Conservation (phyloP, 108 stramenopile species). For the Cyclotella choctawhatcheeana region DNA sequence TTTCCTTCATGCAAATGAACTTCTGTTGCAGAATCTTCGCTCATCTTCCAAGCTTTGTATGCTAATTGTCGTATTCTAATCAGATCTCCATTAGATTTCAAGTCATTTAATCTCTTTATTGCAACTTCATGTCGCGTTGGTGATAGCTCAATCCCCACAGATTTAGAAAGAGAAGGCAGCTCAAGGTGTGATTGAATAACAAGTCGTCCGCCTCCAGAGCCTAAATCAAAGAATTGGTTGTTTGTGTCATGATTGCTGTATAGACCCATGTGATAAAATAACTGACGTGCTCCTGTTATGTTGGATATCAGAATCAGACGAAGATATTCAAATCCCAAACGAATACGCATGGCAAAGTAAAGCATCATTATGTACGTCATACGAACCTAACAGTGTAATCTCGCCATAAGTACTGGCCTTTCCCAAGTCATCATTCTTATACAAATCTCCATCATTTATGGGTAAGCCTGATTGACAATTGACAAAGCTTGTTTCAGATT, state of each 20-base stretch:
- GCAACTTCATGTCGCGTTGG: conserved; percentile 60
- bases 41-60: conserved; percentile 18
- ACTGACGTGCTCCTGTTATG: conserved; percentile 53
- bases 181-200: conserved; percentile 66
- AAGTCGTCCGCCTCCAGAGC: conserved; percentile 68
- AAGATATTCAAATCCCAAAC: too few relatives aligned
- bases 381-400: conserved; percentile 51
- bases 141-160: conserved; percentile 65
- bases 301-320: too few relatives aligned
- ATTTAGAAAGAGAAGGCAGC: conserved; percentile 35
- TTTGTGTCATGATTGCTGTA: conserved; percentile 14
- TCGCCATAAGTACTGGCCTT: conserved; percentile 69
- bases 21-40: conserved; percentile 11
- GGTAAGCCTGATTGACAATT: conserved; percentile 41
- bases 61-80: conserved; percentile 26
- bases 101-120: conserved; percentile 24
- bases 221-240: conserved; percentile 66
- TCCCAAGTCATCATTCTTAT: conserved; percentile 5
- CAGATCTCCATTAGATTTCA: conserved; percentile 26
- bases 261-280: conserved; percentile 68
- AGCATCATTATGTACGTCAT: too few relatives aligned
- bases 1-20: conserved; percentile 63
- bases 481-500: conserved; percentile 42
- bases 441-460: conserved; percentile 17
- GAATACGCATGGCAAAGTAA: too few relatives aligned